These are phyloP conservation scores for Hypericum perforatum DNA, from an alignment of 345 rosid genomes.

Conservation along the genomic window DNA sequence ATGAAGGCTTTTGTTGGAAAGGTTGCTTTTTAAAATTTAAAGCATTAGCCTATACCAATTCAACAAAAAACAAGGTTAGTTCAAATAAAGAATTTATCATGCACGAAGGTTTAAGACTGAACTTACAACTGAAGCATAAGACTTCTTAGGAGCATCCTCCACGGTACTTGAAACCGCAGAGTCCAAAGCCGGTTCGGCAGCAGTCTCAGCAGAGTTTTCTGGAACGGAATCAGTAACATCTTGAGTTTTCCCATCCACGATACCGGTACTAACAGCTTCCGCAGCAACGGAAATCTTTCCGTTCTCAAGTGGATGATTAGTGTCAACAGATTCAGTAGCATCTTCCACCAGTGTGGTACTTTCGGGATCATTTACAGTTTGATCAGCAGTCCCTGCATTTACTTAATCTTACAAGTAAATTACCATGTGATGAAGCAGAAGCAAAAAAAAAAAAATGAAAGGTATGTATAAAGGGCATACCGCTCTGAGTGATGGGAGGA, in stretches of 20 bases:
- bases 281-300: slow-evolving; percentile 19
- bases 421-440: too few species aligned
- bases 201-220: too few species aligned
- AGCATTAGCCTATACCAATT: slow-evolving; percentile 32
- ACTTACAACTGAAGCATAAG: not conserved
- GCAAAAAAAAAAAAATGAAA: too few species aligned
- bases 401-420: too few species aligned
- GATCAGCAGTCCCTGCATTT: too few species aligned
- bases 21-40: slow-evolving; percentile 32
- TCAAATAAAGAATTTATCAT: not conserved
- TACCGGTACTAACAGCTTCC: slow-evolving; percentile 17
- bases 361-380: too few species aligned
- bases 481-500: too few species aligned
- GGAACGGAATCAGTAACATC: slow-evolving; percentile 4
- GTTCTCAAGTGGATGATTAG: not conserved
- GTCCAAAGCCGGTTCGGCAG: too few species aligned
- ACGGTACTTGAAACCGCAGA: too few species aligned
- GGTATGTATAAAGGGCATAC: too few species aligned
- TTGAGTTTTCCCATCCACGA: slow-evolving; percentile 5
- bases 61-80: not conserved
- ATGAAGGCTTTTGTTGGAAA: slow-evolving; percentile 26
- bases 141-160: not conserved
- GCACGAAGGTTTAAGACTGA: not conserved
- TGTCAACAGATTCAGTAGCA: too few species aligned
- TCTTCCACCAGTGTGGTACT: too few species aligned